phyloP scores from a whole-genome alignment of 192 early-diverging fungal genomes.

The Backusella tuberculispora region DNA sequence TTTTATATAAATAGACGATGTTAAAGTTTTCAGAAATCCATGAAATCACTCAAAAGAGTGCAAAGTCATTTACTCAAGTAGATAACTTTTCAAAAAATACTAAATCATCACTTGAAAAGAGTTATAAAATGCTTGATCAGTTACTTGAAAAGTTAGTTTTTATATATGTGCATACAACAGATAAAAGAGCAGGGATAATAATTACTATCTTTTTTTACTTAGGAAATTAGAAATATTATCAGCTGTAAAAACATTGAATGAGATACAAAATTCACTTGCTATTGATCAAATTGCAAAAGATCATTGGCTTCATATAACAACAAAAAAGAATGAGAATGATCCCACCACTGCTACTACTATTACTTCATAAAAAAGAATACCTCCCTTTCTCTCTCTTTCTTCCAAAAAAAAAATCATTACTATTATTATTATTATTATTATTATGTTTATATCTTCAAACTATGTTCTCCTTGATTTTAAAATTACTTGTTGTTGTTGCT shows the following conservation, averaged over 20 bases:
- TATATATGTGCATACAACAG: not conserved
- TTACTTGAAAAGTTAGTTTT: conserved; percentile 11
- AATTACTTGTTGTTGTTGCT: too few relatives aligned
- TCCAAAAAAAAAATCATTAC: too few relatives aligned
- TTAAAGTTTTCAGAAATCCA: conserved; percentile 5
- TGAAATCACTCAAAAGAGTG: conserved; percentile 9
- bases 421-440: too few relatives aligned
- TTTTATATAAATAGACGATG: not conserved
- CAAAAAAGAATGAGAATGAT: not conserved
- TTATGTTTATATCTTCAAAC: too few relatives aligned
- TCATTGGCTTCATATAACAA: not conserved
- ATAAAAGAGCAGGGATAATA: not conserved
- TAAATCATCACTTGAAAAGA: conserved; percentile 11
- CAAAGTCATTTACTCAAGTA: conserved; percentile 14
- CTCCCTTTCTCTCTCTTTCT: too few relatives aligned
- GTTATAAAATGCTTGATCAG: not conserved
- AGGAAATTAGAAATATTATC: conserved; percentile 1
- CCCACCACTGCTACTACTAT: too few relatives aligned
- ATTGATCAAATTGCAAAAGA: conserved; percentile 13
- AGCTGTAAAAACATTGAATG: not conserved
- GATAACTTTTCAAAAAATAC: conserved; percentile 3
- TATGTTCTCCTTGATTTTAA: too few relatives aligned
- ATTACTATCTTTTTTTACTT: not conserved
- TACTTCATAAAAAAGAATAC: too few relatives aligned
- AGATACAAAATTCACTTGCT: conserved; percentile 8